Evolutionary conservation across 2,329 filamentous ascomycete genomes (phyloP), one percentile per base, ranked within the genome.

Genomic region (Botrytis pseudocinerea): DNA sequence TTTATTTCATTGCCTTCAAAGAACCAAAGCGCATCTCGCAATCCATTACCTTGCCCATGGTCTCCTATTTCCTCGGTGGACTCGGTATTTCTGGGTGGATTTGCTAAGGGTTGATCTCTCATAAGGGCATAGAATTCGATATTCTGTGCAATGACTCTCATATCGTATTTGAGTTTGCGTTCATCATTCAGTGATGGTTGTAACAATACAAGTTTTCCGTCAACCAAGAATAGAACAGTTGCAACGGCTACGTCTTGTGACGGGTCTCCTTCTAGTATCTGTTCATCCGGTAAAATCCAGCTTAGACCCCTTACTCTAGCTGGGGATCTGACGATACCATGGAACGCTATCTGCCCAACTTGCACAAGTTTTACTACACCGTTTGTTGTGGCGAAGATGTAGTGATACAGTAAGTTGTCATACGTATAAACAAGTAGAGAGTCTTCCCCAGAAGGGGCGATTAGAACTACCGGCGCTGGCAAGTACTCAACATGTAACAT

Each of bases 291-390:
- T 69, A 99, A 83, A 74, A 99, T 92, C 96, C 96, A 99, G 83
- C 94, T 98, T 59, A 99, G 89, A 16, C 95, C 93, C 77, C 96
- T 90, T 8, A 99, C 96, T 80, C 96, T 89, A 35, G 95, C 94
- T 18, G 96, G 96, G 51, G 96, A 97, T 78, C 96, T 87, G 61
- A 99, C 95, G 75, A 99, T 98, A 63, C 96, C 96, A 81, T 99
- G 93, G 78, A 99, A 96, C 20, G 94, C 95, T 79, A 99, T 99
- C 81, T 98, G 96, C 16, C 97, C 96, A n/a, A 98, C 95, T 80
- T 97, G 94, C 10, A 97, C 89, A 44, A 98, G 87, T 61, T 90
- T 91, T 48, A 97, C 88, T 35, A 90, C 85, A 25, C 87, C 90
- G n/a, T 88, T 86, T 35, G 89, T 87, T 0, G 90, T 88, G 0